phyloP scores from a whole-genome alignment of 2,329 filamentous ascomycete species.

The Madurella mycetomatis region DNA sequence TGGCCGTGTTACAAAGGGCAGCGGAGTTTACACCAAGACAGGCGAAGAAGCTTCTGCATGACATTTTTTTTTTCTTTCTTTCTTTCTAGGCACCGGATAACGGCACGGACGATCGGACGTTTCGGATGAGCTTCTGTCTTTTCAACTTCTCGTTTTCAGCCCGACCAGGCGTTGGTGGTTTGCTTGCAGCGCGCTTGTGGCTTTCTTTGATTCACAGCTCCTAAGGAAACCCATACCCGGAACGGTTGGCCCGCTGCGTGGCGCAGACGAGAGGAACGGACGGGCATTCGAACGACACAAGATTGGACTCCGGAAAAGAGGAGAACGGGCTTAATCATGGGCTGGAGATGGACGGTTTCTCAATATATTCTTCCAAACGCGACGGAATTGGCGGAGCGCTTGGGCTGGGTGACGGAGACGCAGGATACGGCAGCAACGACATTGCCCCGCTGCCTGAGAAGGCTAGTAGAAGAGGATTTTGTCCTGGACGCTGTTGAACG shows the following conservation, averaged over 20 bases:
- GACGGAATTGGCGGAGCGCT: background rate
- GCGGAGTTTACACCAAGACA: background rate
- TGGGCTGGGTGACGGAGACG: background rate
- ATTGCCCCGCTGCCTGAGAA: background rate
- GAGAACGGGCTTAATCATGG: background rate
- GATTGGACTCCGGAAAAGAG: slow-evolving; percentile 5
- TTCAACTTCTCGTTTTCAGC: background rate
- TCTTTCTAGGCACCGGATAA: slow-evolving; percentile 5
- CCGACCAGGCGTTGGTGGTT: slow-evolving; percentile 9
- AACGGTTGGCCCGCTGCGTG: background rate
- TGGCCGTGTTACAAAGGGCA: background rate
- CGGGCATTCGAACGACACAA: background rate
- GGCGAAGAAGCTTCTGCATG: background rate
- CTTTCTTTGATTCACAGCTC: background rate
- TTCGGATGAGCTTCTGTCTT: background rate
- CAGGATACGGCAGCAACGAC: background rate
- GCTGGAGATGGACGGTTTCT: background rate
- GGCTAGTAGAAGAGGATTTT: background rate
- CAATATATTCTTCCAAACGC: background rate
- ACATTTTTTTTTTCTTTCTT: background rate
- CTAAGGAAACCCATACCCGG: background rate
- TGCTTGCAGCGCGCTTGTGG: background rate
- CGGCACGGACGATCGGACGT: slow-evolving; percentile 6
- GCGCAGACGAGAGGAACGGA: background rate
- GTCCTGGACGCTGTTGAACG: background rate